Evolutionary conservation across 306 rosid species (phyloP).

Genomic region (Lupinus albus): DNA sequence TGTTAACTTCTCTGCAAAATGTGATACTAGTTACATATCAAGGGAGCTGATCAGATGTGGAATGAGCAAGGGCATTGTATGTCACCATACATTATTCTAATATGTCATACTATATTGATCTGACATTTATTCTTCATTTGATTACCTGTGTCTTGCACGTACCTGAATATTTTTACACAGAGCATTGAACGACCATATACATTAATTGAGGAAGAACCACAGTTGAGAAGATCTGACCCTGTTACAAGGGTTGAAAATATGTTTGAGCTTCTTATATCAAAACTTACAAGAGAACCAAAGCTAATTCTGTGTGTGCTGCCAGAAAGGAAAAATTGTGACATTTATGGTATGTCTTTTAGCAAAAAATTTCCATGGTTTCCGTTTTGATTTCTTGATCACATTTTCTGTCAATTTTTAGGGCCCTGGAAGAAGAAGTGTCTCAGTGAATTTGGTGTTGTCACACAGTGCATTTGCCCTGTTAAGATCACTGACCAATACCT

Average conservation of each 20-base stretch:
- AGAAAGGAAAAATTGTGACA: constrained; percentile 72
- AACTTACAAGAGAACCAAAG: constrained; percentile 57
- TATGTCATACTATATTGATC: constrained; percentile 19
- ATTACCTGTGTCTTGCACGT: constrained; percentile 35
- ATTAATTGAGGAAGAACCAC: constrained; percentile 78
- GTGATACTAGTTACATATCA: constrained; percentile 79
- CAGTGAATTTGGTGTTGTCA: constrained; percentile 72
- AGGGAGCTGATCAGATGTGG: constrained; percentile 96
- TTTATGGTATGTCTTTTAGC: constrained; percentile 63
- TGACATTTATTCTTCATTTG: constrained; percentile 36
- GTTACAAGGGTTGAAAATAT: constrained; percentile 83
- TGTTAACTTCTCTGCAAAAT: constrained; percentile 88
- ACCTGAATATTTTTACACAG: constrained; percentile 48
- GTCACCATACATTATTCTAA: constrained; percentile 33
- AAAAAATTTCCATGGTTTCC: constrained; percentile 15
- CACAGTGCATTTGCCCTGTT: constrained; percentile 82
- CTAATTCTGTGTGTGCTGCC: constrained; percentile 88
- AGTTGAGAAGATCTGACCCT: constrained; percentile 57
- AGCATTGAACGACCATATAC: constrained; percentile 77
- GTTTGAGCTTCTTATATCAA: constrained; percentile 62
- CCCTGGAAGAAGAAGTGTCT: constrained; percentile 90
- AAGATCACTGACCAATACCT: constrained; percentile 84
- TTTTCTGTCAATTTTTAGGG: constrained; percentile 52
- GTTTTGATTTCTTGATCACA: constrained; percentile 17
- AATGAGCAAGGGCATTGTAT: constrained; percentile 85